Evolutionary conservation across 2,329 filamentous ascomycete species (phyloP).

Genomic region (Nothophaeocryptopus gaeumannii): DNA sequence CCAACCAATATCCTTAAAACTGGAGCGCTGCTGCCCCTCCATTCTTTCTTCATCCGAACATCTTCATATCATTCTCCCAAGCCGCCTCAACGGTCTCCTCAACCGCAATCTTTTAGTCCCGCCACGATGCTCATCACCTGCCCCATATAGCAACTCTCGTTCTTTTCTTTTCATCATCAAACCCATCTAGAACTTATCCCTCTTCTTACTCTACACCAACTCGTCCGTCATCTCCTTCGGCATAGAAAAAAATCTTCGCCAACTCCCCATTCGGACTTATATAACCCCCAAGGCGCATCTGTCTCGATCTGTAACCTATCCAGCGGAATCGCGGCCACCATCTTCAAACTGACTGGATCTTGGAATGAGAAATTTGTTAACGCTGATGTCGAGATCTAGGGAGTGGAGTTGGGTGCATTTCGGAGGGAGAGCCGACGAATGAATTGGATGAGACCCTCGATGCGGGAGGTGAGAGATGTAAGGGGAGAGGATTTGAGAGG

Average conservation of each 20-base stretch:
- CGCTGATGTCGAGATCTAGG: slow-evolving; percentile 45
- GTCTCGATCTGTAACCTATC: slow-evolving; percentile 48
- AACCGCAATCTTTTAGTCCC: slow-evolving; percentile 45
- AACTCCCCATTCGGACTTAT: slow-evolving; percentile 39
- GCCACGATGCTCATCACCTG: slow-evolving; percentile 50
- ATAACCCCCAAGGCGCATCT: slow-evolving; percentile 50
- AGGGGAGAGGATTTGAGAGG: too few relatives aligned
- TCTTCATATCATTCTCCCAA: slow-evolving; percentile 38
- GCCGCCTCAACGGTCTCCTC: slow-evolving; percentile 45
- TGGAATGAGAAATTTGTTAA: slow-evolving; percentile 53
- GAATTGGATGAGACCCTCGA: slow-evolving; percentile 44
- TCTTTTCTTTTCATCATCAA: slow-evolving; percentile 52
- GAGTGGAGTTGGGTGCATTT: slow-evolving; percentile 41
- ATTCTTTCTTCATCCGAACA: slow-evolving; percentile 27
- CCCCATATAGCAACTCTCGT: slow-evolving; percentile 52
- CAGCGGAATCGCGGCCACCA: slow-evolving; percentile 44
- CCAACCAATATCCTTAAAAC: too few relatives aligned
- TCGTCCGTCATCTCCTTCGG: slow-evolving; percentile 21
- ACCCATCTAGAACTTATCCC: slow-evolving; percentile 47
- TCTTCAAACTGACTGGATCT: slow-evolving; percentile 40
- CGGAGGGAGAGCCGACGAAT: slow-evolving; percentile 39
- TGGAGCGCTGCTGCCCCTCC: too few relatives aligned
- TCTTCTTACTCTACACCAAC: slow-evolving; percentile 43
- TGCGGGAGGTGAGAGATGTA: too few relatives aligned
- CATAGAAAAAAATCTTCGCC: slow-evolving; percentile 42